phyloP scores from a whole-genome alignment of 208 protist species.

The Leishmania major region DNA sequence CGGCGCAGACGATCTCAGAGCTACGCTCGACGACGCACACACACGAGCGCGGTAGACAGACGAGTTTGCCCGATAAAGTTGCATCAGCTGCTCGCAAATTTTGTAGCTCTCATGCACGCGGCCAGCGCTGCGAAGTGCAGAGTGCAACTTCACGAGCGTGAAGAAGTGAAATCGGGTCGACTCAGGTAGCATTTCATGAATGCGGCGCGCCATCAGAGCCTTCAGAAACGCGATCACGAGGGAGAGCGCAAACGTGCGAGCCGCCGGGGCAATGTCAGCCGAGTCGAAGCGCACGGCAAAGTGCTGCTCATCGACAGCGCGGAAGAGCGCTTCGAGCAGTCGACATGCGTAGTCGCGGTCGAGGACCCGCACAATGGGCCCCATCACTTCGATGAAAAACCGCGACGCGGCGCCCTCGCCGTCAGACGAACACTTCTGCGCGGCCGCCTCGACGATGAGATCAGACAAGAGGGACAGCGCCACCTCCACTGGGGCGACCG shows the following conservation, averaged over 20 bases:
- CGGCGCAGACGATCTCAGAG: background rate
- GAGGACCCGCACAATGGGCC: conserved; percentile 40
- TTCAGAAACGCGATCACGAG: conserved; percentile 79
- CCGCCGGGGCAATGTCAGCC: conserved; percentile 16
- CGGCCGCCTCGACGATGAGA: conserved; percentile 61
- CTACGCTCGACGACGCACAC: background rate
- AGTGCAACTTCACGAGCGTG: conserved; percentile 64
- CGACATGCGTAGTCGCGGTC: conserved; percentile 37
- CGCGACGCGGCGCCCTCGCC: conserved; percentile 74
- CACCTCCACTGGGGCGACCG: conserved; percentile 42
- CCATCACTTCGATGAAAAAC: conserved; percentile 60
- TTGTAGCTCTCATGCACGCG: conserved; percentile 65
- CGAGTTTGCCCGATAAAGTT: conserved; percentile 60
- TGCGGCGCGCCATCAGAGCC: conserved; percentile 51
- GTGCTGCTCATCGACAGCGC: conserved; percentile 70
- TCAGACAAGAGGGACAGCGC: conserved; percentile 66
- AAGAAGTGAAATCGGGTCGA: conserved; percentile 62
- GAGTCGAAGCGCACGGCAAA: conserved; percentile 42
- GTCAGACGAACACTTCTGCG: conserved; percentile 42
- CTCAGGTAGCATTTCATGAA: conserved; percentile 45
- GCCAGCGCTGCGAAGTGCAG: conserved; percentile 44
- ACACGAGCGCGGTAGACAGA: conserved; percentile 31
- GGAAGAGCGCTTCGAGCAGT: conserved; percentile 61
- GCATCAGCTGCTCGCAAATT: conserved; percentile 62
- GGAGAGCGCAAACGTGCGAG: conserved; percentile 13